phyloP scores from a whole-genome alignment of 345 rosid genomes.

The Corymbia maculata region DNA sequence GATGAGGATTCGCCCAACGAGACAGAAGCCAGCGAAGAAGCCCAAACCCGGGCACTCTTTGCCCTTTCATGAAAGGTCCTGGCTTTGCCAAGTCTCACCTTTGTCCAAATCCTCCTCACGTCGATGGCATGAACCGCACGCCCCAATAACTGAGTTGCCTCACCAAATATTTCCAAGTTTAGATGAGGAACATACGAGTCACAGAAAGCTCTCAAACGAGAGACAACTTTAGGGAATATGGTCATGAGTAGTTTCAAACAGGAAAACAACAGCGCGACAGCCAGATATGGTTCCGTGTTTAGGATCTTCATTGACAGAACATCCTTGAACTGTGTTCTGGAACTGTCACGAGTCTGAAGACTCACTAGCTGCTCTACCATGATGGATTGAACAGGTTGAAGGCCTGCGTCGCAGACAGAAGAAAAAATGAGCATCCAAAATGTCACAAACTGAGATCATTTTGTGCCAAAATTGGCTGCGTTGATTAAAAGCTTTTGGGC shows the following conservation, averaged over 20 bases:
- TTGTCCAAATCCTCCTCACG: conserved; percentile 79
- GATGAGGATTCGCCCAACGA: conserved; percentile 72
- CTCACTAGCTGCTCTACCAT: conserved; percentile 21
- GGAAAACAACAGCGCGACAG: conserved; percentile 38
- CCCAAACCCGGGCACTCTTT: conserved; percentile 79
- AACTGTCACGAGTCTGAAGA: conserved; percentile 1
- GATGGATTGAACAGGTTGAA: conserved; percentile 42
- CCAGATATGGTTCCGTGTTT: conserved; percentile 52
- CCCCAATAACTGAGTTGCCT: conserved; percentile 64
- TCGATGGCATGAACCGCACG: conserved; percentile 64
- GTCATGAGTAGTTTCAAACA: conserved; percentile 34
- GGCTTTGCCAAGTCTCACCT: conserved; percentile 57
- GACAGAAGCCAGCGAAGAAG: conserved; percentile 85
- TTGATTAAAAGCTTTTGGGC: neutral
- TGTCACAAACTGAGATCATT: neutral
- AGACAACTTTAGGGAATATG: conserved; percentile 30
- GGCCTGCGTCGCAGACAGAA: conserved; percentile 32
- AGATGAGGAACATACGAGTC: conserved; percentile 43
- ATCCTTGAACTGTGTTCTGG: conserved; percentile 21
- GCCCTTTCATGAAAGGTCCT: conserved; percentile 74
- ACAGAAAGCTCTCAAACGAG: conserved; percentile 54
- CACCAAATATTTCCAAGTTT: conserved; percentile 81
- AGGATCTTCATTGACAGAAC: conserved; percentile 27
- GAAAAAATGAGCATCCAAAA: neutral
- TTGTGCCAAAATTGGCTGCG: neutral